Evolutionary conservation across 1,284 basidiomycete species (phyloP).

Genomic region (Fomitopsis betulina): DNA sequence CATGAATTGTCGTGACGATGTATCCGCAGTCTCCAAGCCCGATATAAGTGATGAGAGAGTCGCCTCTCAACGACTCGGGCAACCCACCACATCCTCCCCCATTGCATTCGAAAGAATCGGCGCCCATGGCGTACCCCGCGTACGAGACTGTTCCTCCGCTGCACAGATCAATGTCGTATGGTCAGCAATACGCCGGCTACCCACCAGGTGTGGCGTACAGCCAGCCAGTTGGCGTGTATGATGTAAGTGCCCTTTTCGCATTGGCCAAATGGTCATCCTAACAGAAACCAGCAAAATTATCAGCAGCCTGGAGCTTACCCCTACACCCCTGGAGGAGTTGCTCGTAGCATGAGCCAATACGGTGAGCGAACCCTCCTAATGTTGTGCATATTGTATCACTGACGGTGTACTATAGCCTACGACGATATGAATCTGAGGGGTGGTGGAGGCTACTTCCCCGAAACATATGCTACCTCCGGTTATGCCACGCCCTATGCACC

Average conservation of each 20-base stretch:
- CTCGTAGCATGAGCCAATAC: conserved; percentile 23
- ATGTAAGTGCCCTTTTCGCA: conserved; percentile 14
- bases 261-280: background rate
- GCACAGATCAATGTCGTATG: conserved; percentile 23
- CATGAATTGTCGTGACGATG: background rate
- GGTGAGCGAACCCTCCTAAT: conserved; percentile 10
- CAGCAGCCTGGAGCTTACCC: conserved; percentile 18
- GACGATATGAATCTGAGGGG: conserved; percentile 37
- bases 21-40: background rate
- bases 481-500: conserved; percentile 29
- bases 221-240: conserved; percentile 23
- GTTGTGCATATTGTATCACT: background rate
- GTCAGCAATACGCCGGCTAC: conserved; percentile 21
- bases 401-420: conserved; percentile 33
- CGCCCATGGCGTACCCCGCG: conserved; percentile 30
- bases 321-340: conserved; percentile 21
- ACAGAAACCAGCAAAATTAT: conserved; percentile 16
- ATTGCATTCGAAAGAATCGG: background rate
- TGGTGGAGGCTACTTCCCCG: conserved; percentile 21
- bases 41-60: background rate
- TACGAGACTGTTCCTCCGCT: conserved; percentile 31
- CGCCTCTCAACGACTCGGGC: background rate
- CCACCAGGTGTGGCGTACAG: conserved; percentile 19
- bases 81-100: background rate
- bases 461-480: conserved; percentile 8